Evolutionary conservation across 1,284 basidiomycete species (phyloP), one percentile per base, ranked within the genome.

Genomic region (Golubevia pallescens): DNA sequence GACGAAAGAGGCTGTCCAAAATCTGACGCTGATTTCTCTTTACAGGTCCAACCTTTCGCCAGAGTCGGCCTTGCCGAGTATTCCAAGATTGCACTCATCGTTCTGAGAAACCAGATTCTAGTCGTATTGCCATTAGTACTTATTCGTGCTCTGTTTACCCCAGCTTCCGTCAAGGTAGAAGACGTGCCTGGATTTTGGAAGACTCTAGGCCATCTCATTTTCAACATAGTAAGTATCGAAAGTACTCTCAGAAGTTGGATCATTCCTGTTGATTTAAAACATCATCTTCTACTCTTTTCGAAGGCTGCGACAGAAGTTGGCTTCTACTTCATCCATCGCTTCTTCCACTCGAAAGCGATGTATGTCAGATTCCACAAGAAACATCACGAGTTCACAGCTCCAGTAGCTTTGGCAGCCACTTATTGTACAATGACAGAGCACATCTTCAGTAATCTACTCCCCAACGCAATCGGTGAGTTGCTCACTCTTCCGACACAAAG

Each of bases 331-430:
- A 61, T 70, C 34, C 69, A 71, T 56, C 55, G 62, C 6, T 20
- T 59, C 20, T 60, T 71, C 16, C 69, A 71, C 54, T 32, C 19
- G 20, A 63, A 59, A 3, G 20, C 20, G 1, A 7, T 63, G 16
- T 71, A 71, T 61, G 24, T 32, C 32, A 23, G 32, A 14, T 55
- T 58, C 52, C 69, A 71, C 69, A 71, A 71, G 69, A 48, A 67
- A 52, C 69, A 71, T 57, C 69, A 71, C 42, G 57, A 62, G 20
- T 58, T 66, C 68, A 71, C 69, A 2, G 69, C 69, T 6, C 69
- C 69, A 2, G 58, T 71, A n/a, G 69, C 60, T 6, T 51, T 71
- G 23, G 58, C 69, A 1, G 58, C 69, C 16, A 71, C 69, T 16
- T 71, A 68, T 32, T 71, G 69, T 60, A 61, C 57, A 8, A 21